Evolutionary conservation across 2,329 filamentous ascomycete genomes (phyloP).

Genomic region (Lomentospora prolificans): DNA sequence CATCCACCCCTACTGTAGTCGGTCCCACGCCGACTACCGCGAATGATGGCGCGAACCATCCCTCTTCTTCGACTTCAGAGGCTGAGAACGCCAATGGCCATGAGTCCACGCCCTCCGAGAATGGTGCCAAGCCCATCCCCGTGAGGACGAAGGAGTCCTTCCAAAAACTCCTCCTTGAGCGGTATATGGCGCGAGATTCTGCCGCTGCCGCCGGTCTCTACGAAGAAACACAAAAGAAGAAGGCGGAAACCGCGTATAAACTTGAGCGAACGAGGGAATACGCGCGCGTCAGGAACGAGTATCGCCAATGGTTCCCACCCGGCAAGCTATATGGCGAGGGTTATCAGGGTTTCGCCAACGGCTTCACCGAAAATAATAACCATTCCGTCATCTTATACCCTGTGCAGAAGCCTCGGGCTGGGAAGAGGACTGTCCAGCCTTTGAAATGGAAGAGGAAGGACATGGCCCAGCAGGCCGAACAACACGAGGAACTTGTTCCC

Average conservation of each 20-base stretch:
- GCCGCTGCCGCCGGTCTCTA: conserved; percentile 43
- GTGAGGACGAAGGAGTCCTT: conserved; percentile 48
- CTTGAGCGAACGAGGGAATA: conserved; percentile 63
- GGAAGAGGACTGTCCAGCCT: conserved; percentile 63
- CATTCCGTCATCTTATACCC: conserved; percentile 72
- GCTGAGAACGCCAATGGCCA: neutral
- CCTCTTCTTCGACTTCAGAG: neutral
- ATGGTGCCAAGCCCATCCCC: conserved; percentile 18
- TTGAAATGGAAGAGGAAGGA: conserved; percentile 72
- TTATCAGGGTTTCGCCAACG: conserved; percentile 84
- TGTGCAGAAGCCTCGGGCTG: conserved; percentile 62
- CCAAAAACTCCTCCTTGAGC: conserved; percentile 42
- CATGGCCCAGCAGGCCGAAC: conserved; percentile 75
- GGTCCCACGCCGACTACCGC: conserved; percentile 22
- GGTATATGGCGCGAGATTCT: conserved; percentile 43
- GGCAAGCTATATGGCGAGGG: conserved; percentile 58
- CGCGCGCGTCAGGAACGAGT: conserved; percentile 45
- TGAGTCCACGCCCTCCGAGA: neutral
- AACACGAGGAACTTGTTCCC: conserved; percentile 83
- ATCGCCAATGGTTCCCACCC: conserved; percentile 45
- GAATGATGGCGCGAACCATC: conserved; percentile 16
- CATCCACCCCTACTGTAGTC: conserved; percentile 14
- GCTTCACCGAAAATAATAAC: conserved; percentile 61
- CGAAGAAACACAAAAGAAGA: conserved; percentile 40
- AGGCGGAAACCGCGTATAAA: conserved; percentile 51